These are phyloP conservation scores for Cladosporium sphaerospermum DNA, from an alignment of 2,329 filamentous ascomycete species.

Conservation along the genomic window DNA sequence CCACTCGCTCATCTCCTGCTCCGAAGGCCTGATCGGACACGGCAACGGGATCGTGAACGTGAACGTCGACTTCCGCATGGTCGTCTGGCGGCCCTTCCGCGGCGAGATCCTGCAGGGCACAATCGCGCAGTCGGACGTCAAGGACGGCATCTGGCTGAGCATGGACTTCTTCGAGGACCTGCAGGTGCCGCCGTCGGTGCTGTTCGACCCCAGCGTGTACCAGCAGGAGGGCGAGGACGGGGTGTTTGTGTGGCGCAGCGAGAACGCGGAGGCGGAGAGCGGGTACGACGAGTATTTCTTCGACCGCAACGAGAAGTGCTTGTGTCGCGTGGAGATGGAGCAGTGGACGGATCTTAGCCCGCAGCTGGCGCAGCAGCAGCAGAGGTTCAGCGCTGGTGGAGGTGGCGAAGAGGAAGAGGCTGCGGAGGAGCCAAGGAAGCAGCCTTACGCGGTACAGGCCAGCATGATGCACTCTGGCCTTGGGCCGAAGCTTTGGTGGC, in stretches of 20 bases:
- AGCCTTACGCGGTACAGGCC: constrained; percentile 61
- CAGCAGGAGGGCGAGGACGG: constrained; percentile 24
- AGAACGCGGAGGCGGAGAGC: constrained; percentile 55
- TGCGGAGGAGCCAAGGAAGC: constrained; percentile 50
- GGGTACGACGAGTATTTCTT: constrained; percentile 61
- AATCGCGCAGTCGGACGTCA: constrained; percentile 74
- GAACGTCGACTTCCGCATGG: constrained; percentile 88
- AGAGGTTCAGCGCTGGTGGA: constrained; percentile 15
- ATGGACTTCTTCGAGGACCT: constrained; percentile 95
- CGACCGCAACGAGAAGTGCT: constrained; percentile 82
- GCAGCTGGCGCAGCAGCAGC: constrained; percentile 59
- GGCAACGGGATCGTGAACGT: constrained; percentile 89
- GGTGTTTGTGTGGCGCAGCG: constrained; percentile 62
- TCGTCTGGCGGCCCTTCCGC: constrained; percentile 94
- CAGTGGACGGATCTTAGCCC: constrained; percentile 89
- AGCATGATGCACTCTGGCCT: constrained; percentile 44
- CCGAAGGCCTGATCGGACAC: constrained; percentile 89
- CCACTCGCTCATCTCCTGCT: constrained; percentile 82
- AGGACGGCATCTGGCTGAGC: constrained; percentile 53
- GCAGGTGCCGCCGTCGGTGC: constrained; percentile 63
- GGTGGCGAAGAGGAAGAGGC: constrained; percentile 50
- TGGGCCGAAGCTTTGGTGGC: constrained; percentile 46
- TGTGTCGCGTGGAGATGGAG: constrained; percentile 79
- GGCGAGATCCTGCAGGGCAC: constrained; percentile 82
- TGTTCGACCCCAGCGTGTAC: constrained; percentile 70